A percentile compares a stretch with the other conserved stretches of the same genome.
Evolutionary conservation across 2,329 filamentous ascomycete genomes (phyloP).

Genomic region (Colletotrichum brevisporum): DNA sequence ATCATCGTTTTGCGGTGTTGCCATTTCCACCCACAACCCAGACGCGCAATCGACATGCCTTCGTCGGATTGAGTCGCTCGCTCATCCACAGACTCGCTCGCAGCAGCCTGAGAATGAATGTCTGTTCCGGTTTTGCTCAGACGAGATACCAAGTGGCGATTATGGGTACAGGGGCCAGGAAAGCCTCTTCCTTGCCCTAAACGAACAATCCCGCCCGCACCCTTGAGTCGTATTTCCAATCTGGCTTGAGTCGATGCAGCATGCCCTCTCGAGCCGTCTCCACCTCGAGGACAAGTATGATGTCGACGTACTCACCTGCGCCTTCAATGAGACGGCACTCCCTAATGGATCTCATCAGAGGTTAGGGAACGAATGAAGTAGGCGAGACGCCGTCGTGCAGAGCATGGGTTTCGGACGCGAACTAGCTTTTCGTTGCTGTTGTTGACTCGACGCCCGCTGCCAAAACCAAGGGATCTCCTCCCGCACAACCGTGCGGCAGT

Average conservation of each 20-base stretch:
- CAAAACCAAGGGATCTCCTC: constrained; percentile 20
- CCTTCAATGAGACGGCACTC: neutral
- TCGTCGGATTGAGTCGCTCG: constrained; percentile 3
- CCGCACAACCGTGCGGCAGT: constrained; percentile 28
- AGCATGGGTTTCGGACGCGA: constrained; percentile 1
- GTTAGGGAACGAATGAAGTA: constrained; percentile 9
- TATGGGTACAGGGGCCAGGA: constrained; percentile 21
- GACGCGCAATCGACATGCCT: constrained; percentile 4
- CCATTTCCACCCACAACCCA: neutral
- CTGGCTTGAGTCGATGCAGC: constrained; percentile 3
- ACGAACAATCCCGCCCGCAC: constrained; percentile 11
- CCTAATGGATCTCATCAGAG: neutral
- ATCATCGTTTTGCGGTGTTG: constrained; percentile 9
- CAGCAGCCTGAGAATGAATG: neutral
- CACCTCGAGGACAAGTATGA: neutral
- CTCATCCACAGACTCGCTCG: neutral
- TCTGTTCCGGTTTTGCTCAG: neutral
- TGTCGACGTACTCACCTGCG: neutral
- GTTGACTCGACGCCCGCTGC: constrained; percentile 8
- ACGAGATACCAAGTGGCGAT: constrained; percentile 28
- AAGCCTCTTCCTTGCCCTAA: constrained; percentile 14
- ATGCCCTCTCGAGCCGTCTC: constrained; percentile 7
- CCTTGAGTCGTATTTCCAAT: constrained; percentile 15
- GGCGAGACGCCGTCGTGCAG: constrained; percentile 7
- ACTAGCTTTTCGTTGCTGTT: neutral